Percentiles rank a stretch among this genome's conserved stretches.
These are phyloP conservation scores for Leccinum fibrillosum DNA, from an alignment of 768 basidiomycete genomes.

Conservation along the genomic window DNA sequence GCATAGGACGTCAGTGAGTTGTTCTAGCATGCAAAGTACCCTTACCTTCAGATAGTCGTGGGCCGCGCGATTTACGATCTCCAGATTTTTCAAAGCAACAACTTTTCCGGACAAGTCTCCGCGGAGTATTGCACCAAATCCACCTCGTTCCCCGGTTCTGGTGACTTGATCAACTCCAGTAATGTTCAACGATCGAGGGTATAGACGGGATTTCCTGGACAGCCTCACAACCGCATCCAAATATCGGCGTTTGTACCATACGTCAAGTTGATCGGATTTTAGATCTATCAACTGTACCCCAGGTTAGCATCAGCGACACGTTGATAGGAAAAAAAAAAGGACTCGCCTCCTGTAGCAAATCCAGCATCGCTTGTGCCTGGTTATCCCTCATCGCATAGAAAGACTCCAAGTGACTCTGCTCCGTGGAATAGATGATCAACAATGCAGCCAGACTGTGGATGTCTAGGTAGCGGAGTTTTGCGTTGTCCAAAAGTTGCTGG, in stretches of 20 bases:
- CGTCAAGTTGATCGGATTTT: constrained; percentile 18
- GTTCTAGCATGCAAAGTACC: background rate
- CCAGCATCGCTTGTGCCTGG: constrained; percentile 24
- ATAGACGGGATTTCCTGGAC: constrained; percentile 27
- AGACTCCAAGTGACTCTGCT: constrained; percentile 13
- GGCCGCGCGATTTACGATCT: constrained; percentile 16
- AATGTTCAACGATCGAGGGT: constrained; percentile 28
- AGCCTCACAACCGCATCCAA: constrained; percentile 28
- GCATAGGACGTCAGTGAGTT: constrained; percentile 2
- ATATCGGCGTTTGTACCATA: constrained; percentile 28
- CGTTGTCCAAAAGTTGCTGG: constrained; percentile 4
- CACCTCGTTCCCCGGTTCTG: constrained; percentile 21
- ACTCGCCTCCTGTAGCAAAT: constrained; percentile 26
- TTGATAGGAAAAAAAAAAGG: background rate
- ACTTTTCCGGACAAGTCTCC: constrained; percentile 24
- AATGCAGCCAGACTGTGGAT: constrained; percentile 24
- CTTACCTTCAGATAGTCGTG: constrained; percentile 27
- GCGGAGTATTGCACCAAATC: constrained; percentile 33
- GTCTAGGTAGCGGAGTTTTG: constrained; percentile 19
- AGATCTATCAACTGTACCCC: constrained; percentile 21
- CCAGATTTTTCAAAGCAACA: constrained; percentile 33
- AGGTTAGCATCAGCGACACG: background rate
- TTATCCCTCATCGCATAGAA: constrained; percentile 22
- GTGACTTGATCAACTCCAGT: constrained; percentile 9
- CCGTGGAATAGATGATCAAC: constrained; percentile 17